phyloP scores from a whole-genome alignment of 2,329 filamentous ascomycete species.

The Penicillium sp. region DNA sequence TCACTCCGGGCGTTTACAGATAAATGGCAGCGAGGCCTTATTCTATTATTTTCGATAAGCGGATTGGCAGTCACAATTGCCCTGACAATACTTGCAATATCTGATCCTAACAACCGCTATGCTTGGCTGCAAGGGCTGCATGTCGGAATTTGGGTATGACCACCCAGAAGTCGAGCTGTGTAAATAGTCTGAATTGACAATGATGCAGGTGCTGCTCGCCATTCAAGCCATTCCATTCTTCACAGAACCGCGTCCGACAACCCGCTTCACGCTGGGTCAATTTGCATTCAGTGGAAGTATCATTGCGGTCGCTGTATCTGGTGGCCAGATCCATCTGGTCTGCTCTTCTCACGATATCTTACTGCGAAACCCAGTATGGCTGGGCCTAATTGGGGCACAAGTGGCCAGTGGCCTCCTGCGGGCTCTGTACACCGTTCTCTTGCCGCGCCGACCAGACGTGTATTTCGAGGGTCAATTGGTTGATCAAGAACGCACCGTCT shows the following conservation, averaged over 20 bases:
- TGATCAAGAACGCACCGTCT: conserved; percentile 58
- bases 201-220: conserved; percentile 26
- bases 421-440: conserved; percentile 42
- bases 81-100: conserved; percentile 50
- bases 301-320: conserved; percentile 19
- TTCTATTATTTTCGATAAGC: conserved; percentile 50
- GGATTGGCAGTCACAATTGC: conserved; percentile 55
- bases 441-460: conserved; percentile 64
- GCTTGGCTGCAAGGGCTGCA: conserved; percentile 56
- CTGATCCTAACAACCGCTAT: conserved; percentile 30
- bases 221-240: conserved; percentile 33
- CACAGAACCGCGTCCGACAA: conserved; percentile 30
- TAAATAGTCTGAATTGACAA: not conserved
- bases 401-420: conserved; percentile 36
- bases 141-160: conserved; percentile 58
- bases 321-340: conserved; percentile 28
- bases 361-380: conserved; percentile 21
- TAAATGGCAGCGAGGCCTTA: conserved; percentile 50
- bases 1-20: conserved; percentile 59
- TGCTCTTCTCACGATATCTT: conserved; percentile 20
- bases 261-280: conserved; percentile 29
- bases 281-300: conserved; percentile 29
- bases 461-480: conserved; percentile 55
- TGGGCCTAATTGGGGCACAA: conserved; percentile 48
- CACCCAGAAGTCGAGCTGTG: not conserved